Conservation (phyloP, 257 asterid genomes). For the Sherardia arvensis region DNA sequence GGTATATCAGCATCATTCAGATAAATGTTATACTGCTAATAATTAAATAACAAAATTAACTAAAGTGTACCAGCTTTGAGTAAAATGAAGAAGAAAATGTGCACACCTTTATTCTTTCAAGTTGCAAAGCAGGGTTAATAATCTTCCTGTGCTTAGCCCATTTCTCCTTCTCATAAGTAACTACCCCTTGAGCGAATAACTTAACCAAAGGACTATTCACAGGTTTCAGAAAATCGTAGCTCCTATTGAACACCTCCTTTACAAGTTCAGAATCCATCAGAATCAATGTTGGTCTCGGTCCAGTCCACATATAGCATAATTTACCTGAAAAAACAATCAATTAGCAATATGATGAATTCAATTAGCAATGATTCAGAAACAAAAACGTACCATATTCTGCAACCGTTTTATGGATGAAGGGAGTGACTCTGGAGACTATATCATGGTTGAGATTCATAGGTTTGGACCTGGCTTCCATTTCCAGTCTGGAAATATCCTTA, state of each 20-base stretch:
- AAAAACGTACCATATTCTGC: not conserved
- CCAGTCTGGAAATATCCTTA: not conserved
- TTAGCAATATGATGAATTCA: no score
- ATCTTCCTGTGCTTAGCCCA: slow-evolving; percentile 25
- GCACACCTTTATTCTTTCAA: not conserved
- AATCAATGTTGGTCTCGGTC: slow-evolving; percentile 21
- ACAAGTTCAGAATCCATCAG: slow-evolving; percentile 9
- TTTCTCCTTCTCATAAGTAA: slow-evolving; percentile 11
- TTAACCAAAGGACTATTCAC: not conserved
- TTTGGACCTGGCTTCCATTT: no score
- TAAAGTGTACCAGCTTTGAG: no score
- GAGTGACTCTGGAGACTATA: not conserved
- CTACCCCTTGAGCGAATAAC: slow-evolving; percentile 13
- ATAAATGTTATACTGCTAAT: no score
- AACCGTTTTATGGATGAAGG: not conserved
- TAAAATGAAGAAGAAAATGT: no score
- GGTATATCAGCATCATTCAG: no score
- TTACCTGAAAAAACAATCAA: no score
- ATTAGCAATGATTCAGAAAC: not conserved
- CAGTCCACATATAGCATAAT: slow-evolving; percentile 16
- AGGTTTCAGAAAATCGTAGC: slow-evolving; percentile 14
- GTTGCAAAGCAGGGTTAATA: slow-evolving; percentile 21
- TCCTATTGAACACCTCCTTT: slow-evolving; percentile 17
- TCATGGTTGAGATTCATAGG: not conserved
- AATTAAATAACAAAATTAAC: no score